A percentile compares a stretch with the other conserved stretches of the same genome.
phyloP scores from a whole-genome alignment of 2,329 filamentous ascomycete species.

The Fonsecaea erecta region DNA sequence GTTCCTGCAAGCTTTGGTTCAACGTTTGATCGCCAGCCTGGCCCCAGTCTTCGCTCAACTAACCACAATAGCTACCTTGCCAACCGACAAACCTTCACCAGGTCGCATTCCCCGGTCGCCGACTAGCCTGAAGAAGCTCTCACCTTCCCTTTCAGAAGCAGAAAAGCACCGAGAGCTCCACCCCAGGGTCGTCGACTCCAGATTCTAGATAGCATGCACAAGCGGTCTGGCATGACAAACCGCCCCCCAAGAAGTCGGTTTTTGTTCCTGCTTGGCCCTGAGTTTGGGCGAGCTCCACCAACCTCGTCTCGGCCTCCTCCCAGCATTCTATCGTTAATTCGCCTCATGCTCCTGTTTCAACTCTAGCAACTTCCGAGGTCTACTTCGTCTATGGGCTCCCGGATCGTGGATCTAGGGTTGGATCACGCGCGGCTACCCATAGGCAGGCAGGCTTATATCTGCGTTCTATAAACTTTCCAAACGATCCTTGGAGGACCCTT shows the following conservation, averaged over 20 bases:
- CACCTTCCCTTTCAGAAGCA: conserved; percentile 6
- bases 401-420: conserved; percentile 6
- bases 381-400: conserved; percentile 3
- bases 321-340: neutral
- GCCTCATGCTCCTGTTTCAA: conserved; percentile 8
- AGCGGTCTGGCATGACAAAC: conserved; percentile 4
- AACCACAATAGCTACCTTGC: neutral
- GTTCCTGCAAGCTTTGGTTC: neutral
- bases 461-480: neutral
- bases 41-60: neutral
- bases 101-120: conserved; percentile 3
- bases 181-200: conserved; percentile 1
- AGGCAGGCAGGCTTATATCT: neutral
- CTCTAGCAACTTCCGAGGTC: conserved; percentile 3
- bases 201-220: neutral
- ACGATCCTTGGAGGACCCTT: neutral
- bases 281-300: conserved; percentile 1
- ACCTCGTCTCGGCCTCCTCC: neutral
- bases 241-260: conserved; percentile 1
- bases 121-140: conserved; percentile 11
- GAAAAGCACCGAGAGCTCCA: neutral
- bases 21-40: neutral
- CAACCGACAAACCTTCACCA: neutral
- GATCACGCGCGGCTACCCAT: neutral
- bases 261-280: neutral